A percentile compares a stretch with the other conserved stretches of the same genome.
phyloP scores from a whole-genome alignment of 176 grass and related monocot genomes.

The Musa acuminata region DNA sequence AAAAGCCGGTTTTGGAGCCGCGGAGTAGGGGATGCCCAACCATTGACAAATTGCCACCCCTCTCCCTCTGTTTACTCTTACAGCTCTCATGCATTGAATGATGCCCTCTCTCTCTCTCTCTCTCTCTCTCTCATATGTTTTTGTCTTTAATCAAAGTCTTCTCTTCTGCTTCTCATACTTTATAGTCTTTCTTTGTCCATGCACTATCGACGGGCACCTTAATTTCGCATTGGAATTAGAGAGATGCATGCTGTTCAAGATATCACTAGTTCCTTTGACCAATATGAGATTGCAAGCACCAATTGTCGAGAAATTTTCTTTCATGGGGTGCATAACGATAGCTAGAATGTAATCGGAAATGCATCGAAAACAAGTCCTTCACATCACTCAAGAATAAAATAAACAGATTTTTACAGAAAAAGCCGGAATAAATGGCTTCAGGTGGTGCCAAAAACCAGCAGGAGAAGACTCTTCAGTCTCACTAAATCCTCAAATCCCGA shows the following conservation, averaged over 20 bases:
- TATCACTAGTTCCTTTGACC: no score
- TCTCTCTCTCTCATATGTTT: neutral
- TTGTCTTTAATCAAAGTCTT: neutral
- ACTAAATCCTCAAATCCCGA: neutral
- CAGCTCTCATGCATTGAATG: neutral
- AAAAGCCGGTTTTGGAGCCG: constrained; percentile 24
- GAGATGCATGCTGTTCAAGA: no score
- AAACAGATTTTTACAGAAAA: neutral
- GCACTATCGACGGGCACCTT: no score
- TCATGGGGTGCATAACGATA: no score
- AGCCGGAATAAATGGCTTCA: neutral
- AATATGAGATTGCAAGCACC: no score
- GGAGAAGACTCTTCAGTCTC: neutral
- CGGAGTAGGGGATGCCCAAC: neutral
- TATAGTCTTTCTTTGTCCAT: no score
- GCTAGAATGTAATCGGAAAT: no score
- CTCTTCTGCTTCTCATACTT: no score
- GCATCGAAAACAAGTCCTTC: neutral
- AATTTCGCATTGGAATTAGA: no score
- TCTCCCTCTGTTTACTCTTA: neutral
- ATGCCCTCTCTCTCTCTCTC: neutral
- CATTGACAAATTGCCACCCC: neutral
- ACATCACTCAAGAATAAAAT: neutral
- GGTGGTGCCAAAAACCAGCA: neutral
- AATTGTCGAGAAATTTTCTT: no score